Base-by-base conservation (phyloP, 768 basidiomycete species). In the Cystofilobasidium capitatum region DNA sequence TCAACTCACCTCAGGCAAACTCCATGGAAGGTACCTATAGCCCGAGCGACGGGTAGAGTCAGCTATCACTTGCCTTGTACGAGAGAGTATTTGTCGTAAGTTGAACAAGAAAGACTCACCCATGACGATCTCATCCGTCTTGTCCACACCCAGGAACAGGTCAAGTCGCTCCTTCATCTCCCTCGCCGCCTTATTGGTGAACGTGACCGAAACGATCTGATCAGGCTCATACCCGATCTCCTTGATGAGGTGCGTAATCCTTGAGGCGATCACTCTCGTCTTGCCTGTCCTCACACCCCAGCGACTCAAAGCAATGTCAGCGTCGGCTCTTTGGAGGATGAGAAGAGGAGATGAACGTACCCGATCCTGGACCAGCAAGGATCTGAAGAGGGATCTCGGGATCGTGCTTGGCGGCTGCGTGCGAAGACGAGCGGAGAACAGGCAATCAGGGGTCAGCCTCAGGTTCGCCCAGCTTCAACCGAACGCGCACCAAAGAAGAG, bases 131-230 rank as follows among this genome's bases (percentile, higher is more conserved):
- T 80, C 77, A 14, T 79, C 76, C 0, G 85, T 85, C 2, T 73
- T 73, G 33, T 81, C 75, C 44, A 83, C 81, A 5, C 89, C 90
- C 40, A 94, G 81, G 3, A 91, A 77, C 69, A 81, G 83, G 24
- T 78, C 77, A 36, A 94, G 78, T 4, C 91, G 81, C 60, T 83
- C 81, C 62, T 83, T 81, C 89, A 92, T 91, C 78, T 92, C 91
- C 69, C 84, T 86, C 0, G 90, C 89, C 20, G 90, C 89, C 76
- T 90, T 90, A 78, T 91, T 91, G 13, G 90, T 91, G 75, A 92
- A 94, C 0, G 84, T 94, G 14, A 92, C 87, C 2, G 86, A 86
- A 72, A 86, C 87, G 76, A 89, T 86, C 22, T 83, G 79, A 5
- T 80, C 79, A 1, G 87, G 82, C 14, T 80, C 73, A 13, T 86